Evolutionary conservation across 176 grass and related monocot species (phyloP).

Genomic region (Olyra latifolia): DNA sequence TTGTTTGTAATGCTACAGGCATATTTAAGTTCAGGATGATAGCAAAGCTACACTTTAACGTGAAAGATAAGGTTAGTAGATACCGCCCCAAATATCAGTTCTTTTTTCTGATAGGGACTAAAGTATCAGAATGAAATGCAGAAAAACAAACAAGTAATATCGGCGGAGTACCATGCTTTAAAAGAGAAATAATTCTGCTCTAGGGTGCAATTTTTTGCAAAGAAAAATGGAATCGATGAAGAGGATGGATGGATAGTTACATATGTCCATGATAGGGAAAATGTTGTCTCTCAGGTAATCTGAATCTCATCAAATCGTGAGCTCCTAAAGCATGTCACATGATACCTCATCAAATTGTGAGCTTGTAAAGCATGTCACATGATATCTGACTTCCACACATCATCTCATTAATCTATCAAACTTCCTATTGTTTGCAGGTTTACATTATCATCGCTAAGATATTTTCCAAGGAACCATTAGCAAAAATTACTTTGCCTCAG

Average conservation of each 20-base stretch:
- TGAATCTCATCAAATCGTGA: not conserved
- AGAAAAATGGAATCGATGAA: constrained; percentile 17
- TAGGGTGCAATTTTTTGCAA: constrained; percentile 49
- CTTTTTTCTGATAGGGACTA: not conserved
- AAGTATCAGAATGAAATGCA: not conserved
- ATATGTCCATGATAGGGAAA: constrained; percentile 40
- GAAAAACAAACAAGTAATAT: constrained; percentile 31
- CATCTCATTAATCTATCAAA: not conserved
- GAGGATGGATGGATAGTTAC: constrained; percentile 54
- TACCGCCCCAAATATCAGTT: not conserved
- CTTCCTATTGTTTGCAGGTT: constrained; percentile 34
- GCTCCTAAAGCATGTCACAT: not conserved
- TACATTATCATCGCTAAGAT: constrained; percentile 50
- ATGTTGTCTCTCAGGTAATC: constrained; percentile 32
- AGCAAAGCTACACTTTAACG: constrained; percentile 45
- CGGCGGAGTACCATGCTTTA: constrained; percentile 36
- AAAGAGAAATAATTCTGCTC: constrained; percentile 37
- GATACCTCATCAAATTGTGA: too few relatives aligned
- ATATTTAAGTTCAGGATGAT: constrained; percentile 46
- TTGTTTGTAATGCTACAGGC: constrained; percentile 16
- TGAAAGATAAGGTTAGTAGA: constrained; percentile 31
- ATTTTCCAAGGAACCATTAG: constrained; percentile 36
- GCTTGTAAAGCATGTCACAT: too few relatives aligned
- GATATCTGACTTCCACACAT: not conserved
- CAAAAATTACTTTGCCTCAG: constrained; percentile 37